Evolutionary conservation across 2,329 filamentous ascomycete genomes (phyloP), one percentile per base, ranked within the genome.

Genomic region (Simplicillium aogashimaense): DNA sequence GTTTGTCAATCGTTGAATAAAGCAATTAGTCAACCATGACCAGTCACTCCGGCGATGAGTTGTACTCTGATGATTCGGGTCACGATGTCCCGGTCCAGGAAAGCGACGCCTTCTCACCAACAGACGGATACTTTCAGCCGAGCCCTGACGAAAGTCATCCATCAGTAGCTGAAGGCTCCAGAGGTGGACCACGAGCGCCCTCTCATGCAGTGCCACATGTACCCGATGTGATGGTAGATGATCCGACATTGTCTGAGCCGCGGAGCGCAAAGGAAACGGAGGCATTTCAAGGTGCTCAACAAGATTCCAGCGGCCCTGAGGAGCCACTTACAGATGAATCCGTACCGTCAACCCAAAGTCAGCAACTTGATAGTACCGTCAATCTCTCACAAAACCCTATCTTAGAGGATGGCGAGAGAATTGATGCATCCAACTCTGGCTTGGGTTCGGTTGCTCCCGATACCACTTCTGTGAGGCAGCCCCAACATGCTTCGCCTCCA

Each of bases 131-230:
- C 34, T 35, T 35, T 16, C 34, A 35, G 15, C 34, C 34, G 9
- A 35, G 34, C 15, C 9, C 7, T 11, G 14, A 17, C 18, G 13
- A 18, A 5, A 6, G 34, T 12, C 34, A 17, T 15, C 5, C 13
- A 3, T 6, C 12, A 9, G 13, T 14, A 15, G 34, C 34, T 17
- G 34, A 17, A 17, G 34, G 15, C 34, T 17, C 34, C 11, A 16
- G 14, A 35, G 18, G 34, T 17, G 34, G 13, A 35, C 18, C 15
- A 17, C 34, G 15, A 17, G 15, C 7, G 11, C 8, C 34, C 6
- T 35, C 13, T 35, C 34, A 35, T 35, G 34, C 34, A 15, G 34
- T 35, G 34, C 34, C 34, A 35, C 34, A 35, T 18, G 18, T 35
- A 35, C 34, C 34, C 34, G 34, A 35, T 35, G 34, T 35, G 9